These are phyloP conservation scores for Trichoderma virens DNA, from an alignment of 495 filamentous ascomycete species.

Conservation along the genomic window DNA sequence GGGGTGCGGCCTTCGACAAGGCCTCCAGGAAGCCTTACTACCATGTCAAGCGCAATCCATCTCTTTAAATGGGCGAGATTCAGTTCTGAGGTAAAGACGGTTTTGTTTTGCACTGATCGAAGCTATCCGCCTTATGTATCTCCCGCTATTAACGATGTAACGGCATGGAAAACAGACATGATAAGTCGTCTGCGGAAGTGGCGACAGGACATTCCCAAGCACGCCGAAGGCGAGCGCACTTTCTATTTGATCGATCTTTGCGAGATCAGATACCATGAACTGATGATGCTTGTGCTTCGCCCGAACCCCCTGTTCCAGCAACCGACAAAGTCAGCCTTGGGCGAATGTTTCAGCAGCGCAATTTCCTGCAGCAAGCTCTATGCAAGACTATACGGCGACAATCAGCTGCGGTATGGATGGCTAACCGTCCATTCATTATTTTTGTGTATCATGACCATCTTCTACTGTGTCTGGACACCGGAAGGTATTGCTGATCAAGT, in stretches of 20 bases:
- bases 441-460: not conserved
- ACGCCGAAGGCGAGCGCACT: not conserved
- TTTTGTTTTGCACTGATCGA: not conserved
- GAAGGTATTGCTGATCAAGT: not conserved
- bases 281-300: not conserved
- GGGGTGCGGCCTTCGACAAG: not conserved
- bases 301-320: not conserved
- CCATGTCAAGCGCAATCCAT: slow-evolving; percentile 1
- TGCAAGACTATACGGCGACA: not conserved
- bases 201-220: not conserved
- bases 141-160: not conserved
- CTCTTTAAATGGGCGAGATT: not conserved
- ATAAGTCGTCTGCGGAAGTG: not conserved
- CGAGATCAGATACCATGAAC: slow-evolving; percentile 1
- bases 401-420: slow-evolving; percentile 1
- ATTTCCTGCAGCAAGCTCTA: not conserved
- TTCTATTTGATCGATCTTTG: not conserved
- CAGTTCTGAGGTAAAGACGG: not conserved
- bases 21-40: not conserved
- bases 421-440: not conserved
- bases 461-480: slow-evolving; percentile 3
- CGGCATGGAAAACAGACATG: not conserved
- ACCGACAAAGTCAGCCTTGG: not conserved
- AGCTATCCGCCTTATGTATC: not conserved
- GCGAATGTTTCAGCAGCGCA: not conserved